Base-by-base conservation (phyloP, 352 stramenopile genomes). In the Phytophthora sp. region DNA sequence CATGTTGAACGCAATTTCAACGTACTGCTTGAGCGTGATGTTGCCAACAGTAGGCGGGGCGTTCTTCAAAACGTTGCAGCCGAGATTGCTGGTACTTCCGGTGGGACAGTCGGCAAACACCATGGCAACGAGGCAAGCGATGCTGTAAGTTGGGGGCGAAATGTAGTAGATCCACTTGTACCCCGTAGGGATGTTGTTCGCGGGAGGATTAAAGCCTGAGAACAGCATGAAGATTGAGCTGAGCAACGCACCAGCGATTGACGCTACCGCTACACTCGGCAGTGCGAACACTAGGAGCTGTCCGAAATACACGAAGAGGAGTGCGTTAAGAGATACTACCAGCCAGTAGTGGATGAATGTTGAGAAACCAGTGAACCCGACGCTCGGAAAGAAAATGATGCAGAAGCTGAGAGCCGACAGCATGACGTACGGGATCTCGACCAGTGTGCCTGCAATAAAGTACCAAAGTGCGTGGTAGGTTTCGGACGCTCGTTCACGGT, bases 401-500 rank as follows among this genome's bases (percentile, higher is more conserved):
- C 46, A 42, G 50, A 82, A 82, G 17, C 80, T 24, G 13, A 87
- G 45, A 2, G 53, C 41, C 21, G 66, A 74, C 21, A 83, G 31
- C 32, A 77, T 46, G 0, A 85, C 65, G 53, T 88, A 88, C 41
- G 79, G 79, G 32, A 88, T 82, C 76, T 98, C 94, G 5, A 81
- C 76, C 31, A 98, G 23, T 7, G 78, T 92, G 30, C 83, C 85
- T 3, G 87, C 82, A 8, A 97, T 59, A 21, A 84, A 86, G 57
- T 98, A 95, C 62, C 89, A 87, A 2, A 84, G 56, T 24, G 87
- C 68, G 41, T 88, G 80, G 62, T 99, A 99, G 57, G 96, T 98
- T 62, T 94, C 65, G 15, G 90, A 82, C 13, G 88, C 82, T 23
- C 95, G 90, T 65, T 98, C 94, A 6, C 93, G 78, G 77, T 98